These are phyloP conservation scores for Letharia columbiana DNA, from an alignment of 495 filamentous ascomycete species.

Conservation along the genomic window DNA sequence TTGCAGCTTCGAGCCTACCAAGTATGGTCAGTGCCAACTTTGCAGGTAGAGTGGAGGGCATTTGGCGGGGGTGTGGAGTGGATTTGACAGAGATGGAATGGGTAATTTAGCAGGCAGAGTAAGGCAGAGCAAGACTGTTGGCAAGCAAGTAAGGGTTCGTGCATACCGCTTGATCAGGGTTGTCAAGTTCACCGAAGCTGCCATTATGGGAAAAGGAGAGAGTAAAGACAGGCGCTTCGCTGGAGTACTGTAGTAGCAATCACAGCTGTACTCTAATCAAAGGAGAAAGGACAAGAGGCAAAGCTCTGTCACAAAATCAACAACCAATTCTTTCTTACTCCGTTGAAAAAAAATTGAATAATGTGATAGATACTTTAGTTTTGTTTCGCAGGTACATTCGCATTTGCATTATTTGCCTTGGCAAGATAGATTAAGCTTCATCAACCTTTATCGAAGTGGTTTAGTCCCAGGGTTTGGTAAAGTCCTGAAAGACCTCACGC, in stretches of 20 bases:
- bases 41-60: background rate
- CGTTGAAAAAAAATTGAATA: too few species aligned
- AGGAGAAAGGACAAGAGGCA: too few species aligned
- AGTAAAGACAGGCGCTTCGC: background rate
- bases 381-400: too few species aligned
- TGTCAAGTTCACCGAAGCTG: constrained; percentile 87
- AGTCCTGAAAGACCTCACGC: background rate
- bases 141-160: constrained; percentile 6
- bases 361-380: too few species aligned
- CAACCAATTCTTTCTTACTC: too few species aligned
- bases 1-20: constrained; percentile 89
- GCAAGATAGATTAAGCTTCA: background rate
- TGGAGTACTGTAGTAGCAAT: background rate
- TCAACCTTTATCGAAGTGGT: background rate
- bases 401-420: too few species aligned
- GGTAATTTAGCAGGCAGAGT: background rate
- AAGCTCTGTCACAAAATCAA: too few species aligned
- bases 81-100: too few species aligned
- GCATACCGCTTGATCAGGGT: constrained; percentile 95
- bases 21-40: constrained; percentile 34
- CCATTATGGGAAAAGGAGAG: constrained; percentile 25
- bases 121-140: background rate
- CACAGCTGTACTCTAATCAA: too few species aligned
- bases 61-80: background rate
- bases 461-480: background rate